Evolutionary conservation across 129 eudicot species (phyloP), one percentile per base, ranked within the genome.

Genomic region (Flaveria robusta): DNA sequence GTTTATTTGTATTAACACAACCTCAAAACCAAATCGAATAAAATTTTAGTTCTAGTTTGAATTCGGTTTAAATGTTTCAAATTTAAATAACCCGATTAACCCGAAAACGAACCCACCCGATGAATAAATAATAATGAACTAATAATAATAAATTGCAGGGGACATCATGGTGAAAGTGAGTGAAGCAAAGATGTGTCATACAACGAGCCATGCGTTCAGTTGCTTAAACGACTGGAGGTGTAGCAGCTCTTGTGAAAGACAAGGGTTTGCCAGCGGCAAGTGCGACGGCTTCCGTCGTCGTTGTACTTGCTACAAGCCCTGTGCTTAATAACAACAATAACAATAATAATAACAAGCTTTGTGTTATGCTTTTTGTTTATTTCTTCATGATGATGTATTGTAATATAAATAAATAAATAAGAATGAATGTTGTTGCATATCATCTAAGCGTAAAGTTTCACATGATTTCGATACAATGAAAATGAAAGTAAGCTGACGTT

Each of bases 131-230:
- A 2, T 56, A 3, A 8, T 19, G 1, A 20, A 2, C 9, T 8
- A 19, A 2, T 56, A 3, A 8, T 19, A 4, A 3, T 60, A 9
- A 56, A 56, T 19, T 78, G 69, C 59, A 77, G 88, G 60, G 7
- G 78, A 74, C 52, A 78, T 19, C 23, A 34, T 47, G 66, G 68
- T 82, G 77, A 73, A 70, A 41, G 70, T 50, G 64, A 70, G 34
- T 2, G 86, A 81, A 26, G 83, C 78, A 2, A 78, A 62, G 66
- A 71, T 79, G 78, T 81, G 88, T 50, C 12, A 2, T 16, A 54
- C 74, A 3, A 59, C 70, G 0, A 5, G 79, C 7, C 80, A 78
- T 13, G 7, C 12, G 2, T 23, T 69, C 2, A 37, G 81, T 58
- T 83, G 83, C 39, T 0, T 39, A 0, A 78, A 31, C 5, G 82